Conservation (phyloP, 2,329 filamentous ascomycete species). For the Didymella lethalis region DNA sequence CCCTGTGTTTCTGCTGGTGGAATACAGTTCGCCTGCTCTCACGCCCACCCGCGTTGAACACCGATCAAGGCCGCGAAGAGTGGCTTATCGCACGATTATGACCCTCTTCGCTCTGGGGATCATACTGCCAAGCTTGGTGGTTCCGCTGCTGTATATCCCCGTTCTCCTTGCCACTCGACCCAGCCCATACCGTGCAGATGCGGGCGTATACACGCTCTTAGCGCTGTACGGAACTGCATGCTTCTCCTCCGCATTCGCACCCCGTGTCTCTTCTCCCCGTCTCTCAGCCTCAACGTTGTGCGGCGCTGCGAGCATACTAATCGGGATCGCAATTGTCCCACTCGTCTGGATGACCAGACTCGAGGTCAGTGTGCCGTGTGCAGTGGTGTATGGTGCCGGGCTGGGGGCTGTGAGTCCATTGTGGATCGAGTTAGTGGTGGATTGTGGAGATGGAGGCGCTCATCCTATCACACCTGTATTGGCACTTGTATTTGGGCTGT, state of each 20-base stretch:
- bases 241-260: slow-evolving; percentile 7
- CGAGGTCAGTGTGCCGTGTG: not conserved
- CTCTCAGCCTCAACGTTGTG: slow-evolving; percentile 18
- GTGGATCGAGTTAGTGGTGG: slow-evolving; percentile 3
- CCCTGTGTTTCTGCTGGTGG: slow-evolving; percentile 14
- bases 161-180: slow-evolving; percentile 22
- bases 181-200: slow-evolving; percentile 8
- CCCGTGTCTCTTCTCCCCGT: not conserved
- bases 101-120: not conserved
- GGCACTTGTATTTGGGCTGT: slow-evolving; percentile 11
- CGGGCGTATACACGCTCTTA: slow-evolving; percentile 8
- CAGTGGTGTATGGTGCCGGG: slow-evolving; percentile 14
- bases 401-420: slow-evolving; percentile 19
- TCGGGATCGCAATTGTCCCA: slow-evolving; percentile 2
- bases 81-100: not conserved
- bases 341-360: slow-evolving; percentile 5
- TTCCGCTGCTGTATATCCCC: slow-evolving; percentile 24
- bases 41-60: too few relatives aligned
- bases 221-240: slow-evolving; percentile 13
- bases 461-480: slow-evolving; percentile 3
- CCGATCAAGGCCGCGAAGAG: too few relatives aligned
- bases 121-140: slow-evolving; percentile 18
- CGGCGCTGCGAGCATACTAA: slow-evolving; percentile 6
- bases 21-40: too few relatives aligned
- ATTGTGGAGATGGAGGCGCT: not conserved